Evolutionary conservation across 495 filamentous ascomycete species (phyloP), one percentile per base, ranked within the genome.

Genomic region (Xylaria sp.): DNA sequence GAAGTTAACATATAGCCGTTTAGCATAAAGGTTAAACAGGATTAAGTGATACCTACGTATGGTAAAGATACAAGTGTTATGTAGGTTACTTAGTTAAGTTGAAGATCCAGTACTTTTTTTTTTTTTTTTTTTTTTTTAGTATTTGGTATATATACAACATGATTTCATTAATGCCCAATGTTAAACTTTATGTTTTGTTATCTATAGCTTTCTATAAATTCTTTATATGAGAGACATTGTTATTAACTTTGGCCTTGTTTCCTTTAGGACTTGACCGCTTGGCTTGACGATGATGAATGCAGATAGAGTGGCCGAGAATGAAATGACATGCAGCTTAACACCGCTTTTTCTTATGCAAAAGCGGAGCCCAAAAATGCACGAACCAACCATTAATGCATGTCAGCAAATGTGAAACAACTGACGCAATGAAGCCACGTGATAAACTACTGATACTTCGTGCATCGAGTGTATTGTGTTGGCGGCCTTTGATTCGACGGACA

Each of bases 321-420:
- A 61, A 44, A 69, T 61, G 55, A 50, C 55, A 48, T 61, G 67
- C 68, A 70, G 68, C 55, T 44, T 44, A 70, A 70, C 68, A 69
- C 67, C 67, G 67, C 55, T 61, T 58, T 61, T 69, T 35, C 26
- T n/a, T 19, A 61, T 58, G 55, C 50, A 61, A 17, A 17, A 40
- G 29, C 40, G 57, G 61, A 64, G 52, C 53, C 58, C 58, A 33
- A 52, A 55, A 26, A 58, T 31, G 67, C 43, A 55, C 68, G 48
- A 70, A 55, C 68, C 68, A 63, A 70, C 59, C 58, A 63, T 52
- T 43, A 17, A 69, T 70, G 58, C 68, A 63, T 63, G 68, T 63
- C 68, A 70, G 68, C 68, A 63, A 70, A 31, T 62, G 15, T 70
- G 68, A 70, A 70, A 70, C 68, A 63, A 24, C 65, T 55, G 19